Base-by-base conservation (phyloP, 2,329 filamentous ascomycete genomes). In the Neonectria neomacrospora region DNA sequence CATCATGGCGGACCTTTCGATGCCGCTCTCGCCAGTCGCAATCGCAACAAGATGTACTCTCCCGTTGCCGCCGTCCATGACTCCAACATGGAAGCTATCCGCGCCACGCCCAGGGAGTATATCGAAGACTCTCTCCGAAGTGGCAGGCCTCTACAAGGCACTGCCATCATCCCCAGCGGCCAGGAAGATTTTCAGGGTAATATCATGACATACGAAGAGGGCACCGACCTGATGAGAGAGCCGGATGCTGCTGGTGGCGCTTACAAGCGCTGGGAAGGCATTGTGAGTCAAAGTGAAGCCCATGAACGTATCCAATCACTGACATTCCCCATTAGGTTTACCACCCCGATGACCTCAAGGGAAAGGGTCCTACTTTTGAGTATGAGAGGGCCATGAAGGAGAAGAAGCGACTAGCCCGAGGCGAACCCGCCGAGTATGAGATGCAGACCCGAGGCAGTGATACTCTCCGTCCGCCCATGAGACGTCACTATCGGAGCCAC, bases 1-100 rank as follows among this genome's bases (percentile, higher is more conserved):
- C 95, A 97, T 77, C 95, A 98, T 73, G 92, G 91, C 67, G 94
- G 95, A 0, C 95, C 95, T 0, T 98, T 92, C 71, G 95, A 98
- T 75, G 93, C 94, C 10, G 91, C 92, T 2, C 83, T 93, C 55
- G 82, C 90, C 1, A 87, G 91, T 12, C 86, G 92, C 51, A 97
- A 97, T 79, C 83, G 80, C 4, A 83, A 88, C 71, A 83, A 81
- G 70, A 78, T 78, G 67, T 82, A 82, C 62, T 90, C 92, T 3
- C 94, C 95, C 0, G 80, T 97, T 8, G 93, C 91, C 28, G 95
- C 94, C 2, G 86, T 97, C 5, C 82, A 83, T 59, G 83, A 87
- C 3, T 89, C 88, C 44, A 97, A 96, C 78, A 82, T 84, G 57
- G 91, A 93, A 76, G 92, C 94, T 0, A 77, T 97, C 53, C 88